phyloP scores from a whole-genome alignment of 495 filamentous ascomycete genomes.

The Sordaria brevicollis region DNA sequence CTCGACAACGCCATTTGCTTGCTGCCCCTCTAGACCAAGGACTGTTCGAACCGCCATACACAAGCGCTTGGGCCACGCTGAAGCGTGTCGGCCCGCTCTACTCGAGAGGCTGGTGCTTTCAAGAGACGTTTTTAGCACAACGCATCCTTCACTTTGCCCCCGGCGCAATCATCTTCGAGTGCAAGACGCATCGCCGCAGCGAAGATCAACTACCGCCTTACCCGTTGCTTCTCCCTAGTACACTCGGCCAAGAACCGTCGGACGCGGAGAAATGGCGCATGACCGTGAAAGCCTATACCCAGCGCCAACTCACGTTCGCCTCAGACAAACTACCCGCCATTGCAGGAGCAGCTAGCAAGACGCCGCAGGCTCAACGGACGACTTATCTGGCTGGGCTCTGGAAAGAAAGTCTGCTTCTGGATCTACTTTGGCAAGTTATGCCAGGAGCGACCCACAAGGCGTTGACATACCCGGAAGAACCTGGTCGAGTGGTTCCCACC shows the following conservation, averaged over 20 bases:
- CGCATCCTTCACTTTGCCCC: background rate
- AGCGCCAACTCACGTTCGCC: constrained; percentile 28
- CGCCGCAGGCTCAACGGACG: constrained; percentile 21
- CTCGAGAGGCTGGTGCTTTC: background rate
- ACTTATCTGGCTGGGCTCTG: constrained; percentile 36
- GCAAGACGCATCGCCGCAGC: background rate
- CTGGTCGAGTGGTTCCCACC: background rate
- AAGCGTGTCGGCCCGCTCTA: background rate
- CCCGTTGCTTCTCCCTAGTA: background rate
- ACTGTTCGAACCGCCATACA: background rate
- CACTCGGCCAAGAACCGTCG: background rate
- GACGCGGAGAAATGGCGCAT: constrained; percentile 1
- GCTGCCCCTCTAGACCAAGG: background rate
- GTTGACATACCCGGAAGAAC: background rate
- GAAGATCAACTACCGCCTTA: background rate
- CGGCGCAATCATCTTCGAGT: background rate
- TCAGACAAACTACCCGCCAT: constrained; percentile 39
- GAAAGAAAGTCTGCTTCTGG: background rate
- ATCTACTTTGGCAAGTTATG: background rate
- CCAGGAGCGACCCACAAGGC: background rate
- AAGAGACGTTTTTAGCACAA: background rate
- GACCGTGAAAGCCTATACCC: background rate
- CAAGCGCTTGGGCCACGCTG: background rate
- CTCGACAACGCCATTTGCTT: background rate
- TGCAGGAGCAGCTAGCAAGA: constrained; percentile 19